Conservation (phyloP, 345 rosid genomes). For the Eucalyptus regnans region DNA sequence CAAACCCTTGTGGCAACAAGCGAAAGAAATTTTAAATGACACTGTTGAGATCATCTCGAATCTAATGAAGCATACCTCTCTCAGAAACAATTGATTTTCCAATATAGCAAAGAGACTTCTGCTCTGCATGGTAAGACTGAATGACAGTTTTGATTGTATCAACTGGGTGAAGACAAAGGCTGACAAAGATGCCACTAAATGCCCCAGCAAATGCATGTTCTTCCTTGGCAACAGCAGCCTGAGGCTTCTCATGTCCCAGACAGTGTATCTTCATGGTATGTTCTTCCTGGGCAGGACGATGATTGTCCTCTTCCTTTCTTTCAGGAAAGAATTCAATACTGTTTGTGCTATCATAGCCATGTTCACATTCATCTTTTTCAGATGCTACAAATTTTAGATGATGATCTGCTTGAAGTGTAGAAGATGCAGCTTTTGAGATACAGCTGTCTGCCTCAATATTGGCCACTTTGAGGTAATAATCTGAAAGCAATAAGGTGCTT, state of each 20-base stretch:
- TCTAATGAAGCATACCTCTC: conserved; percentile 40
- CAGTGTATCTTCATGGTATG: conserved; percentile 2
- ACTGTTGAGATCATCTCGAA: not conserved
- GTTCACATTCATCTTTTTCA: conserved; percentile 1
- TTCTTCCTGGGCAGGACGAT: conserved; percentile 1
- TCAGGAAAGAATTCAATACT: conserved; percentile 6
- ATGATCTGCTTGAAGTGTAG: conserved; percentile 20
- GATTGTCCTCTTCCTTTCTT: conserved; percentile 2
- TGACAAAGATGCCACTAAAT: conserved; percentile 66
- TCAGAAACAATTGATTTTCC: conserved; percentile 77
- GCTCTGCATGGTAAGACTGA: conserved; percentile 60
- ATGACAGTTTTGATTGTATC: conserved; percentile 78
- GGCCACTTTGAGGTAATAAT: conserved; percentile 19
- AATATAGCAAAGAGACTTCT: conserved; percentile 48
- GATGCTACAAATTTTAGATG: conserved; percentile 15
- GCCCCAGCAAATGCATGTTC: conserved; percentile 95
- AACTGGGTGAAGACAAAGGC: conserved; percentile 89
- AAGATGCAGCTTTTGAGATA: conserved; percentile 6
- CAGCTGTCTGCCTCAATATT: conserved; percentile 10
- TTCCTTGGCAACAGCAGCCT: conserved; percentile 39
- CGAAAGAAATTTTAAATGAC: not conserved
- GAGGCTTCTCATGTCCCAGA: conserved; percentile 14
- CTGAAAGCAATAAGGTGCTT: conserved; percentile 21
- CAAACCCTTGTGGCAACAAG: not conserved
- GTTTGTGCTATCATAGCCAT: not conserved